Conservation (phyloP, 805 yeast species). For the Candida ponderosae region DNA sequence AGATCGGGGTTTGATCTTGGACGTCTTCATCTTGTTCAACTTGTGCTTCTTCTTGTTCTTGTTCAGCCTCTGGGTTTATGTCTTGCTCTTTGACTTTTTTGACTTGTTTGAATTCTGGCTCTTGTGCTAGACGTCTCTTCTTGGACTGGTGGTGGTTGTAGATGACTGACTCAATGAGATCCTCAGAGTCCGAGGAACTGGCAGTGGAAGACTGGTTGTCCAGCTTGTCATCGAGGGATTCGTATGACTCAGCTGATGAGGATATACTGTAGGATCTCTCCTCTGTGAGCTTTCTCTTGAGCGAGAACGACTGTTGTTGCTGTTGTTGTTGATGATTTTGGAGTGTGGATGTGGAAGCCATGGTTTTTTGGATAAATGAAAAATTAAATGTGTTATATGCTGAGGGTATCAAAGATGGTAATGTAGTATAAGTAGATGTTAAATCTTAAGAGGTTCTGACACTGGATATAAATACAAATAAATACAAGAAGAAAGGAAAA, state of each 20-base stretch:
- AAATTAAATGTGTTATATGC: too few species aligned
- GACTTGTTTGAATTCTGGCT: too few species aligned
- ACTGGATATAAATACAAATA: too few species aligned
- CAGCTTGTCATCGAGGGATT: background rate
- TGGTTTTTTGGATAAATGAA: too few species aligned
- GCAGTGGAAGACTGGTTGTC: slow-evolving; percentile 4
- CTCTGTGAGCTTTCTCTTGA: too few species aligned
- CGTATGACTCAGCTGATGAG: background rate
- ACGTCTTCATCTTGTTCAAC: background rate
- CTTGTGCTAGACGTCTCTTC: background rate
- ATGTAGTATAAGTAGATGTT: too few species aligned
- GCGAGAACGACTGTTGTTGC: too few species aligned
- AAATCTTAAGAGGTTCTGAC: too few species aligned
- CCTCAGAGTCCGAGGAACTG: slow-evolving; percentile 14
- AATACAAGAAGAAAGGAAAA: too few species aligned
- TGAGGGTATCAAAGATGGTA: too few species aligned
- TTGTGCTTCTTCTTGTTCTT: background rate
- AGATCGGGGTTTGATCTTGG: background rate
- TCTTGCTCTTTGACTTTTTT: background rate
- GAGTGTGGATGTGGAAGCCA: too few species aligned
- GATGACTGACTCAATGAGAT: slow-evolving; percentile 1
- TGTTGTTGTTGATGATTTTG: too few species aligned
- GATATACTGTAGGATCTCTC: background rate
- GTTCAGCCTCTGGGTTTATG: background rate
- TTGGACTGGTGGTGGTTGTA: background rate